Evolutionary conservation across 78 protist genomes (phyloP), one percentile per base, ranked within the genome.

Genomic region (Acrasis kona): DNA sequence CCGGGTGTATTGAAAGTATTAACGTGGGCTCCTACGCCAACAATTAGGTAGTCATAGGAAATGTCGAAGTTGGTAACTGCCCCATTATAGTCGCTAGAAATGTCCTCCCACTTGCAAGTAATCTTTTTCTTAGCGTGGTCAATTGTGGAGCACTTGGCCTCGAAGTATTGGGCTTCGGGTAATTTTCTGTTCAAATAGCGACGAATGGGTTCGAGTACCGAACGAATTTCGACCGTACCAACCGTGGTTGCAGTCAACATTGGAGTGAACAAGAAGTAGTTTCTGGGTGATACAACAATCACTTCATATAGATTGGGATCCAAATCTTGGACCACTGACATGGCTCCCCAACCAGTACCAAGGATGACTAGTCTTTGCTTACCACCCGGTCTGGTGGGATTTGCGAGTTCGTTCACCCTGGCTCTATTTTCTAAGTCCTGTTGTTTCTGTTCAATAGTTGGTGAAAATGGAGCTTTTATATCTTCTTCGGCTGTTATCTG

Each of bases 1-100:
- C 92, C 92, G 42, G 74, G 77, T 0, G 80, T 82, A 32, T 83
- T 78, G 42, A 92, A 87, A 37, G 89, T 81, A 79, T 81, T 75
- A n/a, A 86, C 75, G 2, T 38, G 73, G 2, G 81, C 34, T 2
- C 96, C 96, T 31, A 88, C 81, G n/a, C 74, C 90, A 1, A 92
- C 34, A 1, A 88, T 90, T 64, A 92, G 74, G 32, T 65, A 32
- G 65, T 88, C 92, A 74, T 88, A 92, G 7, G 64, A 72, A 4
- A 88, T 40, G 19, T 29, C 19, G 50, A 78, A 87, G 7, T 68
- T 7, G 28, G n/a, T 19, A 19, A 12, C n/a, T 50, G 61, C 19
- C 19, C 19, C 61, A 50, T 19, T n/a, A 5, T 5, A 7, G 30
- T 65, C 65, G 65, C 41, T 8, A 29, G 41, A 74, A 31, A 74